Evolutionary conservation across 768 basidiomycete genomes (phyloP).

Genomic region (Pleurotus tuber-regium): DNA sequence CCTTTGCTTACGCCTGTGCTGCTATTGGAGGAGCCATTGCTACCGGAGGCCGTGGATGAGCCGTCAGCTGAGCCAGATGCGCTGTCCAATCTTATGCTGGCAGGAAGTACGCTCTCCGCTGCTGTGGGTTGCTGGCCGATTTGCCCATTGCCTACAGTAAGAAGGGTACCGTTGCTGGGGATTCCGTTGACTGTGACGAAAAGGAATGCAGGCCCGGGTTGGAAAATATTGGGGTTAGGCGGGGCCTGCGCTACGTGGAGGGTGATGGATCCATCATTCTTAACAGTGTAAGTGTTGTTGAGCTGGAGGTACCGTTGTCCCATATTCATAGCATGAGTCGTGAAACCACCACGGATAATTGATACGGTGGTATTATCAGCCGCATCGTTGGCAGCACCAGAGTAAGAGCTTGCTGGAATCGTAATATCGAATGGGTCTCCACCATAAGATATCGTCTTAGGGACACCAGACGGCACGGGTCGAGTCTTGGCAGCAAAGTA

Average conservation of each 20-base stretch:
- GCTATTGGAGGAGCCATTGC: conserved; percentile 16
- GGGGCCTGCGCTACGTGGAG: conserved; percentile 82
- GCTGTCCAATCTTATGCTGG: conserved; percentile 40
- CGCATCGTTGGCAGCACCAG: conserved; percentile 64
- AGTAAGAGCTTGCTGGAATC: conserved; percentile 63
- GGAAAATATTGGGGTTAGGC: conserved; percentile 81
- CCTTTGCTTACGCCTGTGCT: conserved; percentile 15
- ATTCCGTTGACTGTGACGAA: conserved; percentile 85
- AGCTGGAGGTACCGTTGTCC: conserved; percentile 80
- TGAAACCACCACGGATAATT: conserved; percentile 81
- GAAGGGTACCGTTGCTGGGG: conserved; percentile 73
- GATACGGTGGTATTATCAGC: conserved; percentile 75
- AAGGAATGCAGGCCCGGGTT: conserved; percentile 84
- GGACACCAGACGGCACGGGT: conserved; percentile 69
- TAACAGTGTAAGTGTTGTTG: conserved; percentile 81
- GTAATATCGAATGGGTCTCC: conserved; percentile 77
- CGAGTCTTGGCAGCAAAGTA: conserved; percentile 75
- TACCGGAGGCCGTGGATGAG: conserved; percentile 15
- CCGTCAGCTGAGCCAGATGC: conserved; percentile 37
- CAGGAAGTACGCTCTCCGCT: conserved; percentile 44
- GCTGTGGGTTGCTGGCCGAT: conserved; percentile 68
- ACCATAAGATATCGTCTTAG: conserved; percentile 79
- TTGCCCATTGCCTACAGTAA: conserved; percentile 77
- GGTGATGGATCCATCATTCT: conserved; percentile 70
- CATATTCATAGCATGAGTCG: conserved; percentile 88